Base-by-base conservation (phyloP, 345 rosid genomes). In the Brassica cretica region DNA sequence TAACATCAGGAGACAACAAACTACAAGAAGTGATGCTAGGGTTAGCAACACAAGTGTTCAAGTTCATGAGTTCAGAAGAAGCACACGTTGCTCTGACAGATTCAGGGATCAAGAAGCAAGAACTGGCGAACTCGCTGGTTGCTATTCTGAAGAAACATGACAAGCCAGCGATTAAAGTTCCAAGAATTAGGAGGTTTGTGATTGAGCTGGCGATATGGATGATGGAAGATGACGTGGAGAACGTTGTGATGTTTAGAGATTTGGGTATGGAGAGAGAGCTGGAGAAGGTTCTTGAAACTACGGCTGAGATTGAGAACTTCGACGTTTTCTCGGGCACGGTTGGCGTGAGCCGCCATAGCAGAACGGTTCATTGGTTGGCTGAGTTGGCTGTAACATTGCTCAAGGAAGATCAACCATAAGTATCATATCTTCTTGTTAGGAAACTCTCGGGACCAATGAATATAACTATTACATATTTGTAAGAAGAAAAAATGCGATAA, bases 21-120 rank as follows among this genome's bases (percentile, higher is more conserved):
- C 75, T 87, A 70, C 94, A 89, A 46, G 98, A 94, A 86, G 96
- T 92, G 76, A 92, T 94, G 98, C 72, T 90, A 46, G 98, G 98
- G 51, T 84, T 94, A 80, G 78, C 78, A 46, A 53, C 74, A 62
- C 90, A 86, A 66, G 84, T 86, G 62, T 89, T 92, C 84, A 90
- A 74, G 64, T 85, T 83, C 82, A 82, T 89, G 94, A 80, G 73
- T 8, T 66, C 80, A 64, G 78, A 86, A 66, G 96, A 92, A 83
- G 82, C 88, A 21, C 80, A 55, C 66, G 60, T 61, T 33, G 66
- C 81, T 80, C 85, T 90, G 6, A 73, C 82, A 11, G 71, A 51
- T 72, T 80, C 89, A 51, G 88, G 88, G 35, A 80, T 94, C 25
- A 69, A 41, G 41, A 91, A 83, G 77, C 78, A 70, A 14, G 88